Evolutionary conservation across 179 eudicot genomes (phyloP).

Genomic region (Carnegiea gigantea): DNA sequence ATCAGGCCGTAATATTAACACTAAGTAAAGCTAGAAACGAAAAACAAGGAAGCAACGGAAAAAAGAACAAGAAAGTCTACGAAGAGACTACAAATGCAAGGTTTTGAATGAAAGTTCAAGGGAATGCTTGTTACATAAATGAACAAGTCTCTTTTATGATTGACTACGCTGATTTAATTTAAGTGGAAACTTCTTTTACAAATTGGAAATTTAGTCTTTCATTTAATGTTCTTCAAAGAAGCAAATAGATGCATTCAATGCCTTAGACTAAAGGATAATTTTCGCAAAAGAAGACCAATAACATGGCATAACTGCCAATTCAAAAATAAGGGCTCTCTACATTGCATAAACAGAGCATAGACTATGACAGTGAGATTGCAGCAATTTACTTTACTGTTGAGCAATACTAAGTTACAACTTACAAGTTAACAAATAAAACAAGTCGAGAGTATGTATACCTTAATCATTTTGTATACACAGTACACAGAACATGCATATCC

Average conservation of each 20-base stretch:
- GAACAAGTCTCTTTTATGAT: background rate
- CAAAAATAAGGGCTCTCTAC: background rate
- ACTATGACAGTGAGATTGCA: background rate
- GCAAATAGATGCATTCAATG: background rate
- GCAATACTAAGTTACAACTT: background rate
- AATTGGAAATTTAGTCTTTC: background rate
- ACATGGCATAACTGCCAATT: background rate
- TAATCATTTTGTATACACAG: conserved; percentile 96
- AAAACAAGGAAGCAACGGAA: background rate
- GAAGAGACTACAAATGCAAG: background rate
- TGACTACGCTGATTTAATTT: background rate
- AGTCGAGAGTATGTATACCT: conserved; percentile 38
- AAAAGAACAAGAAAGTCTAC: background rate
- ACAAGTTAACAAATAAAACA: background rate
- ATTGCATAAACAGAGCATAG: background rate
- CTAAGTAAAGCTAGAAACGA: background rate
- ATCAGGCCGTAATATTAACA: conserved; percentile 18
- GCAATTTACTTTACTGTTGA: background rate
- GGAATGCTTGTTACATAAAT: background rate
- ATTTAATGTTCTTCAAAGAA: background rate
- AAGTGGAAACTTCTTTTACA: background rate
- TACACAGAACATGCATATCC: conserved; percentile 96
- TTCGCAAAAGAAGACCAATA: background rate
- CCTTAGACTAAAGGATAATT: background rate
- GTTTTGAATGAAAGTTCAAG: background rate